Conservation (phyloP, 345 rosid species). For the Sonneratia alba region DNA sequence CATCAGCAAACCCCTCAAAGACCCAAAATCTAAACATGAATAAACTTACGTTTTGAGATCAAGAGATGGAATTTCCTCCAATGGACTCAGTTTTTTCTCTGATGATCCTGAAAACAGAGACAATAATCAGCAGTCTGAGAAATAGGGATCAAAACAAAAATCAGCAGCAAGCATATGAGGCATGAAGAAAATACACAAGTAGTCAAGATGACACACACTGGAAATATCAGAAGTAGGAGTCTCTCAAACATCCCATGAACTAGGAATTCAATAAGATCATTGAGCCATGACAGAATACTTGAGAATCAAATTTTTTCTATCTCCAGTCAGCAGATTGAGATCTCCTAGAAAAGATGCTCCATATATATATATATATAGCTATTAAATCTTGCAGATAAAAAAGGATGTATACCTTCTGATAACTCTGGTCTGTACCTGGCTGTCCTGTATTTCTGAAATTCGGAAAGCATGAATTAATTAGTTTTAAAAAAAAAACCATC, state of each 20-base stretch:
- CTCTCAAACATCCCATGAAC: neutral
- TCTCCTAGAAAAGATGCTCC: neutral
- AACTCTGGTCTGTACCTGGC: conserved; percentile 67
- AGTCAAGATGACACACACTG: neutral
- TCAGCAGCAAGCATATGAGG: neutral
- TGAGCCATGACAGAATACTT: neutral
- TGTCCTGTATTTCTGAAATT: conserved; percentile 81
- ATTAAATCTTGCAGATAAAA: neutral
- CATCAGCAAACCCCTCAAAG: neutral
- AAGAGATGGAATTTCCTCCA: conserved; percentile 52
- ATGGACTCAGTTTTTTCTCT: conserved; percentile 45
- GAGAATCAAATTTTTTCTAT: neutral
- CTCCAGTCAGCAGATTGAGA: neutral
- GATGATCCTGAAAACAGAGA: conserved; percentile 42
- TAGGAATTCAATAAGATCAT: neutral
- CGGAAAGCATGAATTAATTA: conserved; percentile 12
- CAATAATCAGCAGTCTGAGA: conserved; percentile 6
- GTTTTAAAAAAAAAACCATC: conserved; percentile 11
- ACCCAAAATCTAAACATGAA: neutral
- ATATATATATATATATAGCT: neutral
- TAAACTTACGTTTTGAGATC: conserved; percentile 68
- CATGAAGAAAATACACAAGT: neutral
- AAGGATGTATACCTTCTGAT: conserved; percentile 48
- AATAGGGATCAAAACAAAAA: neutral
- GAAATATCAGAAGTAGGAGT: neutral